Base-by-base conservation (phyloP, 495 filamentous ascomycete genomes). In the Aspergillus bertholletiae region DNA sequence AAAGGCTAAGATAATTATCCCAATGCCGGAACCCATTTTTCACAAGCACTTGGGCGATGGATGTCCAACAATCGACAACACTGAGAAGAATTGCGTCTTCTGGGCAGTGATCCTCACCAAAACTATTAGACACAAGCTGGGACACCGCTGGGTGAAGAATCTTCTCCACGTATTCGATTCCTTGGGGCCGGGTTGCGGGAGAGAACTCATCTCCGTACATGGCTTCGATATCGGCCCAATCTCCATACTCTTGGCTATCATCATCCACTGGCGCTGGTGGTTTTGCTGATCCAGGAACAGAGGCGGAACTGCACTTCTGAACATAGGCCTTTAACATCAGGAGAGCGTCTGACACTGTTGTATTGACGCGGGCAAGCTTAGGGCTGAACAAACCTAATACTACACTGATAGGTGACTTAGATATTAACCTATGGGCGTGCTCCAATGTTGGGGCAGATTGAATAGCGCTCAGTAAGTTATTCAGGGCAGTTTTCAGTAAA, bases 181-280 rank as follows among this genome's bases (percentile, higher is more conserved):
- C 65, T 34, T 67, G 41, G 12, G 52, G 52, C 5, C 21, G 64
- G 26, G 61, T 61, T 5, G 48, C 23, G 12, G 64, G 39, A 23
- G 57, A 44, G 27, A 28, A 26, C 56, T 72, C 67, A 21, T 70
- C 63, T 40, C 71, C 75, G 20, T 75, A 73, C 26, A 78, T 61
- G 37, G 80, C 78, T 43, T 80, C 79, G 39, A 86, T 73, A 32
- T 71, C 85, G 37, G 74, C 66, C 76, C 80, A 88, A 57, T 88
- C 87, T 24, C 86, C 87, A 64, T 85, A 89, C 40, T 90, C 87
- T 64, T 89, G 87, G 54, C 86, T 89, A 40, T 90, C 87, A 46
- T 89, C 87, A 48, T 80, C 78, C 0, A 46, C 39, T 35, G 53
- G 24, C 11, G 63, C 55, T 41, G 52, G 27, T 24, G 32, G 41